Evolutionary conservation across 768 basidiomycete species (phyloP).

Genomic region (Royoungia palumana): DNA sequence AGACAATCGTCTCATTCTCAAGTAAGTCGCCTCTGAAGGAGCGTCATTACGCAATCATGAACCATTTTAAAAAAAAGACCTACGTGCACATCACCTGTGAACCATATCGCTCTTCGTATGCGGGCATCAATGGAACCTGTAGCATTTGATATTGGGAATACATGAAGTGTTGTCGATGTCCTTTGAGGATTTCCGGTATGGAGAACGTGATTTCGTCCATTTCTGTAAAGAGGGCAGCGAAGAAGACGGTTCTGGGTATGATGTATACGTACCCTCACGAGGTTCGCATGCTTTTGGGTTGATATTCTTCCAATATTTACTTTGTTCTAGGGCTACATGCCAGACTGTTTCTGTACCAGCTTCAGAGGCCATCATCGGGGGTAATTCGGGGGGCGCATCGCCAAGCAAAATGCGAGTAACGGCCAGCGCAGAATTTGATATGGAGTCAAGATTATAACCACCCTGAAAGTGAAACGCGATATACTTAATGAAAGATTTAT

Average conservation of each 20-base stretch:
- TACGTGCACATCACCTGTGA: constrained; percentile 90
- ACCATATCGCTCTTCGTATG: constrained; percentile 69
- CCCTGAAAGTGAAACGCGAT: constrained; percentile 50
- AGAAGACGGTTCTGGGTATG: background rate
- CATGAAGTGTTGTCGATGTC: constrained; percentile 81
- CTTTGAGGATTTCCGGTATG: constrained; percentile 83
- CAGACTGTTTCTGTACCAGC: constrained; percentile 86
- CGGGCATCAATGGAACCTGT: constrained; percentile 72
- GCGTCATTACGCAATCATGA: constrained; percentile 1
- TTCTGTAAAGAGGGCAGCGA: constrained; percentile 37
- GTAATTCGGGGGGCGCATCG: constrained; percentile 74
- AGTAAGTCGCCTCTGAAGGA: constrained; percentile 67
- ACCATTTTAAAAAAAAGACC: constrained; percentile 27
- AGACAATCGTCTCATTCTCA: constrained; percentile 69
- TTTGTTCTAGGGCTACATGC: constrained; percentile 84
- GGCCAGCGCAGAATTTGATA: constrained; percentile 82
- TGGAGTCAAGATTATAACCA: constrained; percentile 90
- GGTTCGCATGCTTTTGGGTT: constrained; percentile 82
- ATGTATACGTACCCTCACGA: constrained; percentile 55
- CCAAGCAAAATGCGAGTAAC: constrained; percentile 89
- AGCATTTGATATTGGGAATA: constrained; percentile 75
- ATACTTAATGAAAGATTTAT: background rate
- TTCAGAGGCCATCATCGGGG: constrained; percentile 71
- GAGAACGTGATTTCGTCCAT: constrained; percentile 60
- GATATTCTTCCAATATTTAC: constrained; percentile 87